phyloP scores from a whole-genome alignment of 768 basidiomycete species.

The Exidia glandulosa region DNA sequence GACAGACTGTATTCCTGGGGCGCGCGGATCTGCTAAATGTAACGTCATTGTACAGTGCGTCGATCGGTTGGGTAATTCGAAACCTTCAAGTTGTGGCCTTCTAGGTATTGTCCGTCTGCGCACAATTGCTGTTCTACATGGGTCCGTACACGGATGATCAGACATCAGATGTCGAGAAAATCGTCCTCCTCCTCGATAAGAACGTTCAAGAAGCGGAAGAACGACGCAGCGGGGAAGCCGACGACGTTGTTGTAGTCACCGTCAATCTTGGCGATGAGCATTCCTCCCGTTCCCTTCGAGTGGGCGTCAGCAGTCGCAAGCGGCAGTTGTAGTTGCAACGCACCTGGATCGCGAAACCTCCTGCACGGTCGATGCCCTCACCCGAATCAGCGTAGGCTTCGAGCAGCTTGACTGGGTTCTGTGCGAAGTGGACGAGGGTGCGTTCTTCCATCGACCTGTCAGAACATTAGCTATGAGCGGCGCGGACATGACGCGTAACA shows the following conservation, averaged over 20 bases:
- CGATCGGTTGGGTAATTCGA: too few species aligned
- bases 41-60: too few species aligned
- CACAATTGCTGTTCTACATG: too few species aligned
- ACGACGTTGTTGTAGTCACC: slow-evolving; percentile 88
- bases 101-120: too few species aligned
- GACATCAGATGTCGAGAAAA: slow-evolving; percentile 33
- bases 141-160: too few species aligned
- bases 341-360: slow-evolving; percentile 92
- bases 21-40: too few species aligned
- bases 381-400: slow-evolving; percentile 75
- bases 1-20: too few species aligned
- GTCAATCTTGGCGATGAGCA: slow-evolving; percentile 75
- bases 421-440: slow-evolving; percentile 64
- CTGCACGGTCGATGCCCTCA: slow-evolving; percentile 81
- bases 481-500: slow-evolving; percentile 2
- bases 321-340: slow-evolving; percentile 7
- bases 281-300: slow-evolving; percentile 62
- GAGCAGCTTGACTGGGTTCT: slow-evolving; percentile 46
- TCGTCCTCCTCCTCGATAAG: slow-evolving; percentile 66
- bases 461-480: not conserved
- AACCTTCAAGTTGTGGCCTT: too few species aligned
- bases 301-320: not conserved
- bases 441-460: slow-evolving; percentile 73
- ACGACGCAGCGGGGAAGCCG: slow-evolving; percentile 83
- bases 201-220: slow-evolving; percentile 63